Percentiles rank a stretch among this genome's conserved stretches.
phyloP scores from a whole-genome alignment of 2,329 filamentous ascomycete genomes.

The Aspergillus bombycis region DNA sequence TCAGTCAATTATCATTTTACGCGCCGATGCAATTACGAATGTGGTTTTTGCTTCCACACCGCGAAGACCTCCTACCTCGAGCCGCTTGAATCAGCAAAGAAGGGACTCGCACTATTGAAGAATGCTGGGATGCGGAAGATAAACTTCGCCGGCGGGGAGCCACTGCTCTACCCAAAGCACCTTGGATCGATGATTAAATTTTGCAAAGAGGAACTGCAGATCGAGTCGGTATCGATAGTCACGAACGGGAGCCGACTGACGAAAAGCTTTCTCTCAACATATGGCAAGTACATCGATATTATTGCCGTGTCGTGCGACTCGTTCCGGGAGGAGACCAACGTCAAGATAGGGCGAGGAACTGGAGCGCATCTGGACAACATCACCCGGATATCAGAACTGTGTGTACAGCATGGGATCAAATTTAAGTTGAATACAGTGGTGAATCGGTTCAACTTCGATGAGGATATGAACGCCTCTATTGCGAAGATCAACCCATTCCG shows the following conservation, averaged over 20 bases:
- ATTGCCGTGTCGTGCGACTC: constrained; percentile 61
- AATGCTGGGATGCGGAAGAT: constrained; percentile 59
- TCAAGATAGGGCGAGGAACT: constrained; percentile 54
- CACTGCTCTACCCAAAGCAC: constrained; percentile 51
- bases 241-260: constrained; percentile 56
- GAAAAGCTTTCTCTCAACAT: constrained; percentile 46
- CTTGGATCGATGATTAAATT: constrained; percentile 35
- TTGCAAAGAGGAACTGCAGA: constrained; percentile 52
- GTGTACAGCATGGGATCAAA: constrained; percentile 51
- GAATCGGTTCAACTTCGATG: constrained; percentile 33
- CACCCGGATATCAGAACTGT: constrained; percentile 50
- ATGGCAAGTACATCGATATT: constrained; percentile 55
- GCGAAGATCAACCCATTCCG: constrained; percentile 51
- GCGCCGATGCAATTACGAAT: constrained; percentile 35
- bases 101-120: constrained; percentile 50
- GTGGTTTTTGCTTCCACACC: constrained; percentile 63
- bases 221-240: constrained; percentile 59
- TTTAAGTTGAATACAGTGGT: constrained; percentile 64
- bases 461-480: constrained; percentile 53
- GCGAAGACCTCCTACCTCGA: constrained; percentile 52
- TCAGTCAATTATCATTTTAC: constrained; percentile 52
- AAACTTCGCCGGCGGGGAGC: constrained; percentile 61
- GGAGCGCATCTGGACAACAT: constrained; percentile 53
- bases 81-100: constrained; percentile 46
- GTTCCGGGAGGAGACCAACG: constrained; percentile 55